phyloP scores from a whole-genome alignment of 2,329 filamentous ascomycete genomes.

The Cryphonectria parasitica region DNA sequence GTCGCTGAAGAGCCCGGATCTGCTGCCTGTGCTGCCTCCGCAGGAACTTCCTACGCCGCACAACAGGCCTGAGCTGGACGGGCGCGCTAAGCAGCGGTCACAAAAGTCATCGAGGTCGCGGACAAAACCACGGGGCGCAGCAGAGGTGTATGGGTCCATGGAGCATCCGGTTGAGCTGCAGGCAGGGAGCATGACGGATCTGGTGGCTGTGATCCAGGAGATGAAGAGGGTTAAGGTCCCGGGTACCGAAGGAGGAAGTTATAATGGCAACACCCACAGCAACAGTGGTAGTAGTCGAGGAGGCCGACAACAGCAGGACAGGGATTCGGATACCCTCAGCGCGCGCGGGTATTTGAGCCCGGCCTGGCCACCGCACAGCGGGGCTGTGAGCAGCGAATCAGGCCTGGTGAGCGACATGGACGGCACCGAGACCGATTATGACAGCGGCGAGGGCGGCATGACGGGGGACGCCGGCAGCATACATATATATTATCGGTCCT shows the following conservation, averaged over 20 bases:
- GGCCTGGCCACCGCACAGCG: slow-evolving; percentile 4
- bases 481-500: slow-evolving; percentile 20
- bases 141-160: slow-evolving; percentile 19
- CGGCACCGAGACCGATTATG: slow-evolving; percentile 13
- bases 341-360: not conserved
- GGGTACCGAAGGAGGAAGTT: not conserved
- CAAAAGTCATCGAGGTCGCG: not conserved
- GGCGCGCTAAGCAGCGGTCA: slow-evolving; percentile 7
- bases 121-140: not conserved
- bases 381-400: not conserved
- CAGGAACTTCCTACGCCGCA: slow-evolving; percentile 26
- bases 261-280: not conserved
- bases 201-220: slow-evolving; percentile 12
- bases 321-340: not conserved
- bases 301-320: not conserved
- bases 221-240: slow-evolving; percentile 8
- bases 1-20: slow-evolving; percentile 14
- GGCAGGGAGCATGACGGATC: slow-evolving; percentile 21
- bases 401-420: slow-evolving; percentile 5
- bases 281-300: not conserved
- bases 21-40: slow-evolving; percentile 10
- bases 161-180: slow-evolving; percentile 23
- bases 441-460: not conserved
- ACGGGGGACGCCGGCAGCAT: slow-evolving; percentile 14
- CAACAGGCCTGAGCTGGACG: slow-evolving; percentile 23